Conservation (phyloP, 441 rosid genomes). For the Pelargonium citronellum region DNA sequence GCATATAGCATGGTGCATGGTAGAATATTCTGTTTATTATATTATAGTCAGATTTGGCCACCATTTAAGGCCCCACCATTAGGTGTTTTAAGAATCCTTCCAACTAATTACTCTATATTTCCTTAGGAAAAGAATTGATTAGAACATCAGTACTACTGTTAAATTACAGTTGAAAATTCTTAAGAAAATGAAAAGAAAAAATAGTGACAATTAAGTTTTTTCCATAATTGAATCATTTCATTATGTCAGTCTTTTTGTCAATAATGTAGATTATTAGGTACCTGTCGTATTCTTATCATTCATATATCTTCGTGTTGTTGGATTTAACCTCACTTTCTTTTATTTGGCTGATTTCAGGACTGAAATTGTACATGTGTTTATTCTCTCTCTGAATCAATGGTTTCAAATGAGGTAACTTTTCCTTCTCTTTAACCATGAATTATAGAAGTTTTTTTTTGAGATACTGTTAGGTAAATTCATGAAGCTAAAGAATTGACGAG, state of each 20-base stretch:
- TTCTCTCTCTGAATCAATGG: background rate
- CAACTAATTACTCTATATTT: background rate
- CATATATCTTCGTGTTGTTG: background rate
- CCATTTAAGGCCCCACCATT: constrained; percentile 22
- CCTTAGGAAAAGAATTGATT: background rate
- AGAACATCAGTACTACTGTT: background rate
- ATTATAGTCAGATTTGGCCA: constrained; percentile 18
- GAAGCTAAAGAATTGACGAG: background rate
- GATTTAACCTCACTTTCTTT: constrained; percentile 1
- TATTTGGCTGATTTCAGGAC: background rate
- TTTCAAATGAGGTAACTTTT: background rate
- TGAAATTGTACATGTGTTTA: background rate
- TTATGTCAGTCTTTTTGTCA: background rate
- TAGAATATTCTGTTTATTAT: constrained; percentile 24
- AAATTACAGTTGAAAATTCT: background rate
- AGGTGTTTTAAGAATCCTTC: constrained; percentile 19
- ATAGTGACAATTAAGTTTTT: background rate
- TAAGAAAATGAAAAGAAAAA: background rate
- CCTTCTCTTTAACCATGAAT: background rate
- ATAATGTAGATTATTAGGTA: background rate
- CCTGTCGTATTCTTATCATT: constrained; percentile 5
- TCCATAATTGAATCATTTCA: background rate
- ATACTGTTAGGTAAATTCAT: background rate
- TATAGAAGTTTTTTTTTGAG: background rate
- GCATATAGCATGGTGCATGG: constrained; percentile 5